phyloP scores from a whole-genome alignment of 2,329 filamentous ascomycete genomes.

The Fusarium begoniae region DNA sequence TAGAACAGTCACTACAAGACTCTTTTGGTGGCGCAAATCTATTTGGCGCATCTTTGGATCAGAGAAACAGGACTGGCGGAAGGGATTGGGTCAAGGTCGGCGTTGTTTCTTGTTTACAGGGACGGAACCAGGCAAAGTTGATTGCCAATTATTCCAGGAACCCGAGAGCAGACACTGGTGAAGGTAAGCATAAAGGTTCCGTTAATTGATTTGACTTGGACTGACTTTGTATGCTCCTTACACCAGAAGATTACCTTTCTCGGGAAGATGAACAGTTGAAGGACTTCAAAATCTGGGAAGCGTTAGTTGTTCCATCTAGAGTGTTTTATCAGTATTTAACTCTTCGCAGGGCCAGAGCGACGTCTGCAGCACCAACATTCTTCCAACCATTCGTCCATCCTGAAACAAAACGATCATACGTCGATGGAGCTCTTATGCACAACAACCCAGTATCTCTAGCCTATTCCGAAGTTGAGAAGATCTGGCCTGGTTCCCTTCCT shows the following conservation, averaged over 20 bases:
- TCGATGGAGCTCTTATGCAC: neutral
- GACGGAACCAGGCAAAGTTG: neutral
- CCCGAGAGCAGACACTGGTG: neutral
- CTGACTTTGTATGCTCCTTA: fast-evolving
- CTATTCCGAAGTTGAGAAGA: neutral
- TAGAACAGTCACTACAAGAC: neutral
- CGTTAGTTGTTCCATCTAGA: neutral
- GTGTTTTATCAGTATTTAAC: neutral
- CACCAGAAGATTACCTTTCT: slow-evolving; percentile 2
- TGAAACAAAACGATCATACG: neutral
- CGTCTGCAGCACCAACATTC: slow-evolving; percentile 6
- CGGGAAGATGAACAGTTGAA: neutral
- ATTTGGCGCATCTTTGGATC: neutral
- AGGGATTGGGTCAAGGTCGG: slow-evolving; percentile 18
- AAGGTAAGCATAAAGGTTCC: neutral
- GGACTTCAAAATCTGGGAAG: slow-evolving; percentile 21
- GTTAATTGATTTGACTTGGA: fast-evolving
- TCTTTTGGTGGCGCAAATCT: neutral
- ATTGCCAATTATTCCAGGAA: slow-evolving; percentile 25
- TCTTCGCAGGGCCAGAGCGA: slow-evolving; percentile 12
- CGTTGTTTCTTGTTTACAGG: slow-evolving; percentile 4
- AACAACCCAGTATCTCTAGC: slow-evolving; percentile 14
- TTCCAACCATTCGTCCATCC: slow-evolving; percentile 8
- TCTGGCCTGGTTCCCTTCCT: neutral
- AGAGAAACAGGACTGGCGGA: neutral